A percentile compares a stretch with the other conserved stretches of the same genome.
These are phyloP conservation scores for Magnolia sinica DNA, from an alignment of 164 flowering plant species.

Conservation along the genomic window DNA sequence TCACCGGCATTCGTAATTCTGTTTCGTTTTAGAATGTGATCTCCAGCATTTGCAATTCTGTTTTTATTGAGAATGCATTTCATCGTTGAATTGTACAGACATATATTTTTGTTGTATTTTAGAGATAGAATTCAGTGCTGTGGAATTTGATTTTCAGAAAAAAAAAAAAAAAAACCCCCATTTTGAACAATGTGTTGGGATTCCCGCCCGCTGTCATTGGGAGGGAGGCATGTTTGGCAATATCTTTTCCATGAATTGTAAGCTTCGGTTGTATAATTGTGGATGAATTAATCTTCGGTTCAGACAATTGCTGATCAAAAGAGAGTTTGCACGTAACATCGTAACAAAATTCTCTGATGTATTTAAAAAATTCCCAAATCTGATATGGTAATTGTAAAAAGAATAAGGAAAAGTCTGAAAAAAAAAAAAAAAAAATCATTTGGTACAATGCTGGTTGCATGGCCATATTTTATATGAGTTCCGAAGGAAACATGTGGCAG, in stretches of 20 bases:
- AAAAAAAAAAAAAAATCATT: neutral
- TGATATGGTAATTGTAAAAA: too few species aligned
- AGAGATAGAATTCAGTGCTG: neutral
- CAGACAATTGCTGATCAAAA: neutral
- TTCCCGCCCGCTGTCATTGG: too few species aligned
- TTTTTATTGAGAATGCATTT: neutral
- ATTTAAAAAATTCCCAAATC: too few species aligned
- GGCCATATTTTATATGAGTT: neutral
- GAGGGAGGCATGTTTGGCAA: too few species aligned
- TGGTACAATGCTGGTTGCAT: neutral
- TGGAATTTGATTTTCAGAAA: neutral
- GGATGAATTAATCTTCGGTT: neutral
- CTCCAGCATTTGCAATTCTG: neutral
- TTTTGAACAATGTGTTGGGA: neutral
- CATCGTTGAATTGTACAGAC: neutral
- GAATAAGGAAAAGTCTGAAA: neutral
- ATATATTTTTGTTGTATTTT: neutral
- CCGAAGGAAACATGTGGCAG: neutral
- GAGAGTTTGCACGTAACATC: neutral
- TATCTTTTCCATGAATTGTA: neutral
- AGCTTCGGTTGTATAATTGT: neutral
- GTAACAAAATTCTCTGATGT: neutral
- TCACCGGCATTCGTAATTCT: neutral
- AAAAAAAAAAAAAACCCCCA: neutral
- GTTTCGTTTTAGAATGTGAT: neutral